A percentile compares a stretch with the other conserved stretches of the same genome.
phyloP scores from a whole-genome alignment of 2,329 filamentous ascomycete genomes.

The Hypoxylon rubiginosum region DNA sequence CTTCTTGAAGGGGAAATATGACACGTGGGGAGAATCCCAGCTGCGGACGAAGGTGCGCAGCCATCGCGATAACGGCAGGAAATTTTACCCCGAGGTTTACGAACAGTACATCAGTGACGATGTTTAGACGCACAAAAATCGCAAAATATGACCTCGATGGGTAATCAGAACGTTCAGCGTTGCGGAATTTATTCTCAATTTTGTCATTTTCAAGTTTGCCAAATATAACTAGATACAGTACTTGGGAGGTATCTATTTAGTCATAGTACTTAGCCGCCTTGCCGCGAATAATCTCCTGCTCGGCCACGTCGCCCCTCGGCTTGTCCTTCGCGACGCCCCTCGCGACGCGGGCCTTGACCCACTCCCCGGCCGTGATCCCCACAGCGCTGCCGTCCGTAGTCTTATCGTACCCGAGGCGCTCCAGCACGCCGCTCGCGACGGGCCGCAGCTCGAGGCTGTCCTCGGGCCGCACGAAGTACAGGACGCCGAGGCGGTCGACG shows the following conservation, averaged over 20 bases:
- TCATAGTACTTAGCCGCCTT: slow-evolving; percentile 54
- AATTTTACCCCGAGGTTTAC: slow-evolving; percentile 63
- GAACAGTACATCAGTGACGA: slow-evolving; percentile 62
- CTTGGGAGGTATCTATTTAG: slow-evolving; percentile 35
- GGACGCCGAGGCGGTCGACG: slow-evolving; percentile 62
- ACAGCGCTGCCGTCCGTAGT: slow-evolving; percentile 44
- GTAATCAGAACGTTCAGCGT: neutral
- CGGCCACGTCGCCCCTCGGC: slow-evolving; percentile 46
- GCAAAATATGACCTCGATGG: neutral
- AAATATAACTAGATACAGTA: slow-evolving; percentile 47
- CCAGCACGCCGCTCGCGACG: slow-evolving; percentile 51
- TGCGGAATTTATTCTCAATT: neutral
- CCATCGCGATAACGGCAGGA: slow-evolving; percentile 62
- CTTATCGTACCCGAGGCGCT: slow-evolving; percentile 51
- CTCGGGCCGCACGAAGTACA: slow-evolving; percentile 58
- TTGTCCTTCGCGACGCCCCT: slow-evolving; percentile 41
- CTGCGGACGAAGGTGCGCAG: slow-evolving; percentile 67
- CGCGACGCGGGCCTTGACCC: slow-evolving; percentile 54
- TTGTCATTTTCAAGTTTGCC: neutral
- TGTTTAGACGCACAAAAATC: slow-evolving; percentile 12
- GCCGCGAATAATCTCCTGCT: slow-evolving; percentile 51
- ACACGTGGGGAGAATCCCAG: slow-evolving; percentile 69
- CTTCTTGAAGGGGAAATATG: slow-evolving; percentile 63
- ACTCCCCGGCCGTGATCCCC: slow-evolving; percentile 54
- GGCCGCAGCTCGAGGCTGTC: slow-evolving; percentile 52